Evolutionary conservation across 129 eudicot species (phyloP).

Genomic region (Rutidosis leptorrhynchoides): DNA sequence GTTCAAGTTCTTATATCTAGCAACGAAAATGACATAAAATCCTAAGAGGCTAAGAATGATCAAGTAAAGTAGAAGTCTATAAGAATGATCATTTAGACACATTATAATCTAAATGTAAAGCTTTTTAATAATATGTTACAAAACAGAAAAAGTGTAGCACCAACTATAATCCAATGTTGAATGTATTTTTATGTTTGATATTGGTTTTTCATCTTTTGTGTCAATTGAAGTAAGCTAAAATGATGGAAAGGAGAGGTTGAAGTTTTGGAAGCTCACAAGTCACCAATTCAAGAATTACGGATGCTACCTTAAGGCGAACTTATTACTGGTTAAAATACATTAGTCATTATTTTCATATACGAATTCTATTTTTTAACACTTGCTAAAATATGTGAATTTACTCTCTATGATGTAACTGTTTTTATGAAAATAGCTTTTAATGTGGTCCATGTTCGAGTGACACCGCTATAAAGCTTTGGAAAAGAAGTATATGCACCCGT

Average conservation of each 20-base stretch:
- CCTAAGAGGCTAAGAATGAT: background rate
- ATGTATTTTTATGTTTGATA: slow-evolving; percentile 6
- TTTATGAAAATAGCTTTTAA: slow-evolving; percentile 12
- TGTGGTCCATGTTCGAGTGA: slow-evolving; percentile 81
- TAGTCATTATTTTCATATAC: background rate
- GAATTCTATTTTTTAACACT: slow-evolving; percentile 7
- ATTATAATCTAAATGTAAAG: too few species aligned
- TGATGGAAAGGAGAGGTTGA: slow-evolving; percentile 81
- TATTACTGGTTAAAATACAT: slow-evolving; percentile 60
- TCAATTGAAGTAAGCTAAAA: slow-evolving; percentile 63
- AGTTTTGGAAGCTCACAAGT: slow-evolving; percentile 78
- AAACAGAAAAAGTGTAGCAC: background rate
- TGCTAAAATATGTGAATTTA: background rate
- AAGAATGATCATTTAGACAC: too few species aligned
- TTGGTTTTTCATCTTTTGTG: slow-evolving; percentile 7
- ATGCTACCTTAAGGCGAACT: slow-evolving; percentile 82
- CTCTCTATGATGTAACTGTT: background rate
- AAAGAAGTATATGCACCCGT: slow-evolving; percentile 65
- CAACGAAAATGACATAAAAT: background rate
- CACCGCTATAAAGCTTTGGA: slow-evolving; percentile 90
- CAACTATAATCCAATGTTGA: slow-evolving; percentile 7
- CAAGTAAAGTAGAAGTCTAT: background rate
- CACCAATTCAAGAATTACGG: slow-evolving; percentile 77
- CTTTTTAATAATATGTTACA: too few species aligned
- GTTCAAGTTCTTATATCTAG: background rate